These are phyloP conservation scores for Diaporthe ilicicola DNA, from an alignment of 2,329 filamentous ascomycete genomes.

Conservation along the genomic window DNA sequence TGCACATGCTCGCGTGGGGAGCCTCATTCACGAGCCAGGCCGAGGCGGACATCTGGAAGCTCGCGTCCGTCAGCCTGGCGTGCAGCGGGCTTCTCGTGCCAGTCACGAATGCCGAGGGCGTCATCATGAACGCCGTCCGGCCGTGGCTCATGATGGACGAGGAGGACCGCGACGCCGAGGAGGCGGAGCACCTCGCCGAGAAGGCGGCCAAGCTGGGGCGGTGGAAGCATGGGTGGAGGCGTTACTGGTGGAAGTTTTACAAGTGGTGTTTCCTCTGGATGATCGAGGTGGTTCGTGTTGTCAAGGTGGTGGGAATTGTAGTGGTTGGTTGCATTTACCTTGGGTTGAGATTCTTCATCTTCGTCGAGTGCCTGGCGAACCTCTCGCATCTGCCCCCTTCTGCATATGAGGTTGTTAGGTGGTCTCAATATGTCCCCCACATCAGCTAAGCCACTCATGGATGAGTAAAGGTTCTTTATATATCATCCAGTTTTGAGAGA, in stretches of 20 bases:
- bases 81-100: conserved; percentile 25
- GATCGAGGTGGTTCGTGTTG: conserved; percentile 23
- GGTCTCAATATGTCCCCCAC: conserved; percentile 30
- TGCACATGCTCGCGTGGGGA: conserved; percentile 27
- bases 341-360: conserved; percentile 22
- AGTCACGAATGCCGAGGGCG: conserved; percentile 22
- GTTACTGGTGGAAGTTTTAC: conserved; percentile 12
- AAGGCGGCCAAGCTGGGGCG: conserved; percentile 7
- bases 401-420: conserved; percentile 23
- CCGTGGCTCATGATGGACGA: conserved; percentile 30
- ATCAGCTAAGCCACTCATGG: neutral
- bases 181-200: conserved; percentile 18
- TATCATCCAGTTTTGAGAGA: too few species aligned
- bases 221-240: conserved; percentile 8
- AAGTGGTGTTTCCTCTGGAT: conserved; percentile 28
- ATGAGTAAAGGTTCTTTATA: neutral
- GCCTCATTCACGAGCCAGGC: conserved; percentile 8
- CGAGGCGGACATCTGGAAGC: conserved; percentile 8
- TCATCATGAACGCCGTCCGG: neutral
- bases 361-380: conserved; percentile 15
- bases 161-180: conserved; percentile 26
- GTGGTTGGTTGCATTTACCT: neutral
- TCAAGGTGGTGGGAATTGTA: conserved; percentile 12
- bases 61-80: conserved; percentile 1
- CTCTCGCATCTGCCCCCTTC: conserved; percentile 19